Evolutionary conservation across 2,329 filamentous ascomycete genomes (phyloP), one percentile per base, ranked within the genome.

Genomic region (Colletotrichum falcatum): DNA sequence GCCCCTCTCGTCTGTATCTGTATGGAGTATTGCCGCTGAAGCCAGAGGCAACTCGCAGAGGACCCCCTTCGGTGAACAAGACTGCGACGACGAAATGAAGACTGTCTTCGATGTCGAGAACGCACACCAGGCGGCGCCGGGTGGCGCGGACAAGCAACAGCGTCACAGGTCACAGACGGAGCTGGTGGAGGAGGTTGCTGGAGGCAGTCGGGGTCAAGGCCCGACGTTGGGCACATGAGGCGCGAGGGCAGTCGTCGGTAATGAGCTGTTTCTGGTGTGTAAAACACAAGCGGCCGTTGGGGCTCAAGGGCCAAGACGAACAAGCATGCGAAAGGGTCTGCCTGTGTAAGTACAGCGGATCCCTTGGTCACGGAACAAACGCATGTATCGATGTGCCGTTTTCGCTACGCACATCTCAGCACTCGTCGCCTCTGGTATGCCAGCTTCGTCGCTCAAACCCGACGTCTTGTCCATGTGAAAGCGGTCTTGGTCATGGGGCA

Each of bases 81-180:
- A 61, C 7, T 37, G 30, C 3, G 23, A 5, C 4, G 18, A 23
- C 18, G 46, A 37, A 16, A 61, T 42, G 33, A 12, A 8, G 26
- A 61, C 46, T n/a, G 46, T 33, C 11, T 12, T 30, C n/a, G 35
- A 61, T 35, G 23, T 61, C 3, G 60, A 53, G 20, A 26, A 61
- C 16, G n/a, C 23, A 18, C 12, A 20, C 12, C 28, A 62, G 16
- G 11, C 46, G 35, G 18, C 9, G 48, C 8, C 16, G n/a, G 5
- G 7, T 23, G 33, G 23, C 11, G 23, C 28, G 11, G 6, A 28
- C 12, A 8, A 16, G 3, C 23, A 33, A 39, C 44, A 42, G 11
- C 60, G n/a, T n/a, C n/a, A n/a, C n/a, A n/a, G n/a, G 23, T 26
- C 46, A 2, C 9, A 51, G 23, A 23, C 23, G 23, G 26, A 30